Conservation (phyloP, 441 rosid species). For the Theobroma grandiflorum region DNA sequence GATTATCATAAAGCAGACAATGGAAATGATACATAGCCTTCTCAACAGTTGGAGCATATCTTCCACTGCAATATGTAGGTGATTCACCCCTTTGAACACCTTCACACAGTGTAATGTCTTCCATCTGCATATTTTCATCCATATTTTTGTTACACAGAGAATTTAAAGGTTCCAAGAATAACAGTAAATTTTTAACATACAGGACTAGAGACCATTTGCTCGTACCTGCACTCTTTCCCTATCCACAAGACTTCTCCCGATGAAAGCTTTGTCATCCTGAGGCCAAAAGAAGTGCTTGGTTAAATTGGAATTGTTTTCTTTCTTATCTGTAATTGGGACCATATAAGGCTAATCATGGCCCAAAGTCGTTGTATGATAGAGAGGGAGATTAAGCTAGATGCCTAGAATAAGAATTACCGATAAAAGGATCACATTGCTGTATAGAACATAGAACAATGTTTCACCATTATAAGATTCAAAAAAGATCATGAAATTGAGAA, state of each 20-base stretch:
- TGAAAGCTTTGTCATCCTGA: constrained; percentile 73
- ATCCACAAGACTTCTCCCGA: constrained; percentile 67
- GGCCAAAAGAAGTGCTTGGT: constrained; percentile 14
- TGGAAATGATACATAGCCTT: constrained; percentile 88
- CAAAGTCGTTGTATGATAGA: background rate
- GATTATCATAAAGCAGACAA: constrained; percentile 55
- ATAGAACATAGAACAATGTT: no score
- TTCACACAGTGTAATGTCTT: constrained; percentile 79
- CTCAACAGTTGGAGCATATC: constrained; percentile 77
- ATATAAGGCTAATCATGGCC: background rate
- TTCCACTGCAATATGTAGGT: constrained; percentile 68
- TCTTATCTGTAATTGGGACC: background rate
- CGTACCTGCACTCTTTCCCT: constrained; percentile 84
- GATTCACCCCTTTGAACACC: constrained; percentile 87
- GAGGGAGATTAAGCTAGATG: background rate
- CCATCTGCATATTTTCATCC: constrained; percentile 54
- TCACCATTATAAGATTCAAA: no score
- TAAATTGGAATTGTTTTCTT: background rate
- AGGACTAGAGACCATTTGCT: background rate
- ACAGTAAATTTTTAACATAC: background rate
- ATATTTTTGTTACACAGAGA: background rate
- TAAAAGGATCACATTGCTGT: background rate
- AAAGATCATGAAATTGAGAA: background rate
- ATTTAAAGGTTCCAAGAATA: background rate
- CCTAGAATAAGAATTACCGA: background rate